phyloP scores from a whole-genome alignment of 768 basidiomycete species.

The Mycena floridula region DNA sequence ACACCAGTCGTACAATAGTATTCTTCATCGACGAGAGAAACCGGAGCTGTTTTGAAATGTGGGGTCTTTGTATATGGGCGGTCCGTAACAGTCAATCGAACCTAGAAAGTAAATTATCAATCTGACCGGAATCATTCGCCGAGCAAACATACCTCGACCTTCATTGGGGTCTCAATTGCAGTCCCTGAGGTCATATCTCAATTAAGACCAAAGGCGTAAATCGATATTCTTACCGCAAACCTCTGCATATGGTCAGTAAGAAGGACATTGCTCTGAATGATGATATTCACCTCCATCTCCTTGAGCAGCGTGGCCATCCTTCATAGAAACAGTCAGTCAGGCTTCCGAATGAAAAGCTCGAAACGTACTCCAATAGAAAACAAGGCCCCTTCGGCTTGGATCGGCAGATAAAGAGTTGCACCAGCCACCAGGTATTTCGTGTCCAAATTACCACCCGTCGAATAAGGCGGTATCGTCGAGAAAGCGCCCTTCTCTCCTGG shows the following conservation, averaged over 20 bases:
- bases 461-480: conserved; percentile 59
- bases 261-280: neutral
- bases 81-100: conserved; percentile 55
- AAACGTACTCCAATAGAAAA: conserved; percentile 53
- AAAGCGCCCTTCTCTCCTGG: conserved; percentile 41
- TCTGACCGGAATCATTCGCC: neutral
- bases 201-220: neutral
- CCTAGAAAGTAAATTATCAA: conserved; percentile 13
- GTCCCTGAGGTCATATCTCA: conserved; percentile 31
- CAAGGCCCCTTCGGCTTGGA: conserved; percentile 54
- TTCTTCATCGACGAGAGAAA: conserved; percentile 25
- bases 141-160: conserved; percentile 22
- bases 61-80: conserved; percentile 53
- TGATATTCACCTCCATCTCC: conserved; percentile 52
- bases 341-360: neutral
- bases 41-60: conserved; percentile 37
- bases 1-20: conserved; percentile 58
- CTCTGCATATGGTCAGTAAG: conserved; percentile 27
- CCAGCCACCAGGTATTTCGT: conserved; percentile 51
- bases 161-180: conserved; percentile 61
- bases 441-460: conserved; percentile 57
- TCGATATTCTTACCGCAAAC: conserved; percentile 43
- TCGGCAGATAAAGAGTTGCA: conserved; percentile 49
- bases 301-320: conserved; percentile 66
- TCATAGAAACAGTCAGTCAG: neutral